phyloP scores from a whole-genome alignment of 352 stramenopile genomes.

The Pythium dissimile region DNA sequence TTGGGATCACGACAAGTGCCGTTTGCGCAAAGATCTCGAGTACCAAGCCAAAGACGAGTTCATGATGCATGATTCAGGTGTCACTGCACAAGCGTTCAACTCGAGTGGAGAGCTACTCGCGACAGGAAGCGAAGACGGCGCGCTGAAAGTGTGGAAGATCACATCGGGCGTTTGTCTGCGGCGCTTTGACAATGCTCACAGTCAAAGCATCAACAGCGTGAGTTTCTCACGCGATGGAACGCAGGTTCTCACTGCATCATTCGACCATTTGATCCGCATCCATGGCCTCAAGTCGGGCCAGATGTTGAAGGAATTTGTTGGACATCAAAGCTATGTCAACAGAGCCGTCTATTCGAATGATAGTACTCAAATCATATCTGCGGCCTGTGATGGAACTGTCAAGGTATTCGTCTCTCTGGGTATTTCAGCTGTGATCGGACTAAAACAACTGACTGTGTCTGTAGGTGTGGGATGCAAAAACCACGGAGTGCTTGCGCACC shows the following conservation, averaged over 20 bases:
- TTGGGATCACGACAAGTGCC: conserved; percentile 91
- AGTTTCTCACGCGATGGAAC: conserved; percentile 89
- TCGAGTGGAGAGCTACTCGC: conserved; percentile 86
- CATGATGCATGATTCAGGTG: conserved; percentile 88
- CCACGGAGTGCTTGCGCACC: conserved; percentile 76
- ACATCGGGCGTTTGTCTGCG: conserved; percentile 86
- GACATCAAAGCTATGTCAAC: conserved; percentile 92
- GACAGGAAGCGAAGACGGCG: conserved; percentile 81
- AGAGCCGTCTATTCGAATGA: conserved; percentile 76
- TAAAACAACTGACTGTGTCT: no score
- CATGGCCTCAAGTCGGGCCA: conserved; percentile 91
- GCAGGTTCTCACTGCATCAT: conserved; percentile 87
- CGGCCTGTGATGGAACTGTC: conserved; percentile 89
- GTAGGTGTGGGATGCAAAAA: conserved; percentile 84
- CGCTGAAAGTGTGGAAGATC: conserved; percentile 93
- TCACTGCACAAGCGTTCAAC: conserved; percentile 87
- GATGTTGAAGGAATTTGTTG: conserved; percentile 93
- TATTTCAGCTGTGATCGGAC: no score
- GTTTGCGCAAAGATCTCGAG: conserved; percentile 87
- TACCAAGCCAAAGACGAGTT: conserved; percentile 94
- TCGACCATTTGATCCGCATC: conserved; percentile 90
- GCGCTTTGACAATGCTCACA: conserved; percentile 85
- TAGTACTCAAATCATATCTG: conserved; percentile 77
- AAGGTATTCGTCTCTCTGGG: no score
- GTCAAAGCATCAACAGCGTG: conserved; percentile 80